Percentiles rank a stretch among this genome's conserved stretches.
These are phyloP conservation scores for Acanthamoeba royreba DNA, from an alignment of 208 protist genomes.

Conservation along the genomic window DNA sequence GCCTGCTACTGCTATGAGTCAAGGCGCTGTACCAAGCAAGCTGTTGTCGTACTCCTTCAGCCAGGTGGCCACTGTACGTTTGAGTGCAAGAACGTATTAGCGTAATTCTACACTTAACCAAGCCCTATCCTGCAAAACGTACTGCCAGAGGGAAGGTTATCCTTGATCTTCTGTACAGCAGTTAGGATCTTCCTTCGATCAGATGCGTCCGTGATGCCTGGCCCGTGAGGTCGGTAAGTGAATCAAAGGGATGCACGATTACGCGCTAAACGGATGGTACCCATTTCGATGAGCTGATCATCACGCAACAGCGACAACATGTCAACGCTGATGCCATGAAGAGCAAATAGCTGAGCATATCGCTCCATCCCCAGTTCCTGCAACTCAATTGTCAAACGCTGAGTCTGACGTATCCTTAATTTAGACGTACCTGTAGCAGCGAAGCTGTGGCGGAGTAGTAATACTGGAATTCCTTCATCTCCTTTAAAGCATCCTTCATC, in stretches of 20 bases:
- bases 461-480: conserved; percentile 41
- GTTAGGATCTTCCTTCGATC: neutral
- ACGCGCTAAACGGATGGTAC: neutral
- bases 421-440: neutral
- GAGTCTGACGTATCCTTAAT: neutral
- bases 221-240: neutral
- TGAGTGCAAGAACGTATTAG: neutral
- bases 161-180: conserved; percentile 35
- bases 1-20: neutral
- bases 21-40: neutral
- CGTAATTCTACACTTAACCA: neutral
- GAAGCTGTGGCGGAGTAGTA: conserved; percentile 37
- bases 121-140: neutral
- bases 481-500: neutral
- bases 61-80: neutral
- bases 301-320: neutral
- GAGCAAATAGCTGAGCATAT: neutral
- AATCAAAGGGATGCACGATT: neutral
- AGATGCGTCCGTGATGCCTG: neutral
- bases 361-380: neutral
- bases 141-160: conserved; percentile 7
- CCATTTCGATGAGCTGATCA: neutral
- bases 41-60: neutral
- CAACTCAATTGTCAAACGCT: neutral
- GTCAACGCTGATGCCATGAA: neutral